Conservation (phyloP, 2,329 filamentous ascomycete species). For the Stagonosporopsis vannaccii region DNA sequence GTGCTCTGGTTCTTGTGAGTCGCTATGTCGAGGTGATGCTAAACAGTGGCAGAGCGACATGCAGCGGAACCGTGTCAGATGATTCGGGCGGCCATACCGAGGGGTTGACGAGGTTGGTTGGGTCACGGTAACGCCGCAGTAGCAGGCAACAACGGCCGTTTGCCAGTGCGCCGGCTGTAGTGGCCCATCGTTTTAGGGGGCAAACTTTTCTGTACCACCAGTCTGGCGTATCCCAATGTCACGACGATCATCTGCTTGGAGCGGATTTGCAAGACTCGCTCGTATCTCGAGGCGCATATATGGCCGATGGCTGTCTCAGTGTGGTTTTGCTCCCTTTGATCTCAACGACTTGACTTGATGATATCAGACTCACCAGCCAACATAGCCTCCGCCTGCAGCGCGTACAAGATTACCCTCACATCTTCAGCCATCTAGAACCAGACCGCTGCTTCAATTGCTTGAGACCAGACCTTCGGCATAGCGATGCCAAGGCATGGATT, state of each 20-base stretch:
- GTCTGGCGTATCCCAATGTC: background rate
- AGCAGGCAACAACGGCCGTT: no score
- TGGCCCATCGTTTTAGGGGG: background rate
- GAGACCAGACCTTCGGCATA: background rate
- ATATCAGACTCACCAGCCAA: background rate
- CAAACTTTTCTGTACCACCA: conserved; percentile 7
- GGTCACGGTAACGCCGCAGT: background rate
- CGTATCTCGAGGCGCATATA: background rate
- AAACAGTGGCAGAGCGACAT: background rate
- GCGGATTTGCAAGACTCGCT: background rate
- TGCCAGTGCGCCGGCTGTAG: background rate
- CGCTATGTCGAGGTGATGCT: no score
- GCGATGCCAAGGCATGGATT: background rate
- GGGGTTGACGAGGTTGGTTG: background rate
- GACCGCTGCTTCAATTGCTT: background rate
- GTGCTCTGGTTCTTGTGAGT: no score
- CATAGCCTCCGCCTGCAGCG: background rate
- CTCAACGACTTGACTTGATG: no score
- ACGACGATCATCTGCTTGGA: background rate
- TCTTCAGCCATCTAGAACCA: background rate
- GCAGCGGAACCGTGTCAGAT: background rate
- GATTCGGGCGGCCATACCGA: background rate
- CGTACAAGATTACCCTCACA: background rate
- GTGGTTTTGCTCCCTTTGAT: background rate
- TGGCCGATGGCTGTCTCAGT: background rate